Base-by-base conservation (phyloP, 495 filamentous ascomycete genomes). In the Podospora comata region DNA sequence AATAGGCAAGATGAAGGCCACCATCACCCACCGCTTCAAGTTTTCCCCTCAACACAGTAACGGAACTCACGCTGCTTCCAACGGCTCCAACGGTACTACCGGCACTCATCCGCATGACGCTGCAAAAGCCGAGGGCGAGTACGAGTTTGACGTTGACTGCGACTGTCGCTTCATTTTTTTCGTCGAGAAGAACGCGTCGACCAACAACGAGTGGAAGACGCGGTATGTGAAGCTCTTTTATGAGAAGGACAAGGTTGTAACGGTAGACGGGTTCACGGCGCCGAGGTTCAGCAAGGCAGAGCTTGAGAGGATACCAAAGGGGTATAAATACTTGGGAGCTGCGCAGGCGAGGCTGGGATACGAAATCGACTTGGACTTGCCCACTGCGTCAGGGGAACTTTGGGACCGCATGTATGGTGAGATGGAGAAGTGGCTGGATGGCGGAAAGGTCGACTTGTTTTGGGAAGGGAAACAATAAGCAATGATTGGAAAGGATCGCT, bases 1-100 rank as follows among this genome's bases (percentile, higher is more conserved):
- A n/a, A 83, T 90, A 6, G 86, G 86, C 68, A 90, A 89, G 77
- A 86, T 90, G 85, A 90, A 90, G 75, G 88, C 88, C 2, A 89
- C 87, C 56, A 90, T 89, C 75, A 89, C 88, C 2, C 88, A 90
- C 75, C 83, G 88, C 39, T 89, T 90, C 77, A 72, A 59, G 3
- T 79, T 85, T 44, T 65, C 67, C 23, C 75, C 77, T 1, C 15
- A 5, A 16, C 9, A 5, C 39, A 18, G 6, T 1, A 48, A 48
- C 9, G 39, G 39, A 48, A 13, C 39, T 13, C 39, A 48, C 5
- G 15, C 39, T 11, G 2, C 39, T 13, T 3, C 13, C 39, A 48
- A 48, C 15, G 39, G 39, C 39, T 66, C 72, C 26, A 66, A 56
- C 23, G 66, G 54, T 28, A 65, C 55, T 39, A 65, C 18, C 4